Percentiles rank a stretch among this genome's conserved stretches.
phyloP scores from a whole-genome alignment of 192 early-diverging fungal species.

The Allomyces macrogynus region DNA sequence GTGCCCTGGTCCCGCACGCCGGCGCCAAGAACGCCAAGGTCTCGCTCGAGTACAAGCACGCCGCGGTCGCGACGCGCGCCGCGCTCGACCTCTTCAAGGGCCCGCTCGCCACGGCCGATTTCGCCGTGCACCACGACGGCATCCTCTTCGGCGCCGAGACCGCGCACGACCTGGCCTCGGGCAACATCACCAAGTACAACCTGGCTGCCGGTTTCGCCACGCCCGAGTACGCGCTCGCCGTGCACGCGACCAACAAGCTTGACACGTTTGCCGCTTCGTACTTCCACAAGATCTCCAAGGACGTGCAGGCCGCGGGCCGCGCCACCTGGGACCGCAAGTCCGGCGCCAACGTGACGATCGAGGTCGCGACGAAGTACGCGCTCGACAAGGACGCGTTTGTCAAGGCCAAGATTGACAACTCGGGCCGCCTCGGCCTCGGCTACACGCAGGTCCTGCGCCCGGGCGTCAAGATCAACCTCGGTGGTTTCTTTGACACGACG shows the following conservation, averaged over 20 bases:
- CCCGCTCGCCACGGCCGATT: conserved; percentile 70
- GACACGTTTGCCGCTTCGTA: conserved; percentile 76
- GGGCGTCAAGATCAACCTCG: conserved; percentile 85
- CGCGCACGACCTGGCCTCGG: conserved; percentile 78
- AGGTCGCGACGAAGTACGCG: conserved; percentile 85
- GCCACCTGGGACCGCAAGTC: conserved; percentile 64
- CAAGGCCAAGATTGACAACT: conserved; percentile 67
- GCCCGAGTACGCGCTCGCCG: conserved; percentile 67
- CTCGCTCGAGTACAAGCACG: conserved; percentile 89
- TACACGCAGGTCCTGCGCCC: conserved; percentile 82
- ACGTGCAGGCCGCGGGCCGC: conserved; percentile 86
- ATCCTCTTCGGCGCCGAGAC: conserved; percentile 82
- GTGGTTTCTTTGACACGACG: conserved; percentile 83
- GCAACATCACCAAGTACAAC: conserved; percentile 74
- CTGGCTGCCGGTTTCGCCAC: conserved; percentile 67
- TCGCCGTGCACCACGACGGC: conserved; percentile 74
- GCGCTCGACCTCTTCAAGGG: conserved; percentile 88
- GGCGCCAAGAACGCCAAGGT: conserved; percentile 62
- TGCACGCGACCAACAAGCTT: conserved; percentile 82
- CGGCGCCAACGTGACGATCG: conserved; percentile 53
- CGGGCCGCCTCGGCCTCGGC: conserved; percentile 73
- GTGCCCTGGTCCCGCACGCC: conserved; percentile 62
- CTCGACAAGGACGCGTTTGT: conserved; percentile 73
- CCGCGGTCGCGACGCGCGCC: conserved; percentile 70
- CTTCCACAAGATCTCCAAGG: conserved; percentile 84